Conservation (phyloP, 306 rosid species). For the Lagenaria siceraria region DNA sequence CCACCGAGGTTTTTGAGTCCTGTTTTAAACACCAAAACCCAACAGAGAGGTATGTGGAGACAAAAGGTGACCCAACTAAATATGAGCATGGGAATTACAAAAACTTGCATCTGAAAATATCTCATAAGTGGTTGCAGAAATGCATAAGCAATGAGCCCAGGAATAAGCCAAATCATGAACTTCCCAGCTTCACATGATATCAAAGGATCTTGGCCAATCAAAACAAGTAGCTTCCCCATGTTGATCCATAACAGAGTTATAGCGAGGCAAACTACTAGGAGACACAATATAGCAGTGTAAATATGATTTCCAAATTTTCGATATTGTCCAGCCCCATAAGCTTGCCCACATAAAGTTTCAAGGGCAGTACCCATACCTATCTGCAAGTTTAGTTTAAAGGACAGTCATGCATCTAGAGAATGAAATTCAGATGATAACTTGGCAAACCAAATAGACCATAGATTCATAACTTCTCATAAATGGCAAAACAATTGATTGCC, state of each 20-base stretch:
- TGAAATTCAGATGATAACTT: not conserved
- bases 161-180: constrained; percentile 49
- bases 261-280: constrained; percentile 41
- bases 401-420: not conserved
- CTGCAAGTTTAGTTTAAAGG: constrained; percentile 8
- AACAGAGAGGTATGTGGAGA: constrained; percentile 47
- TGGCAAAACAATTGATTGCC: not conserved
- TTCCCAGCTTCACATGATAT: constrained; percentile 58
- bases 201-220: constrained; percentile 66
- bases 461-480: not conserved
- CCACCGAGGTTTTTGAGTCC: constrained; percentile 44
- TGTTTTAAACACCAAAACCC: constrained; percentile 57
- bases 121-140: constrained; percentile 42
- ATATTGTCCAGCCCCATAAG: constrained; percentile 34
- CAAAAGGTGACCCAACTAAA: constrained; percentile 28
- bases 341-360: constrained; percentile 37
- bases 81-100: constrained; percentile 43
- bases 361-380: constrained; percentile 31
- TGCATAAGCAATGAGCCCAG: constrained; percentile 62
- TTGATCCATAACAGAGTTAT: constrained; percentile 41
- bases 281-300: constrained; percentile 30
- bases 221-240: constrained; percentile 42
- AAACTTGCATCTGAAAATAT: constrained; percentile 61
- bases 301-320: constrained; percentile 19
- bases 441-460: not conserved